phyloP scores from a whole-genome alignment of 108 stramenopile genomes.

The Epithemia pelagica region DNA sequence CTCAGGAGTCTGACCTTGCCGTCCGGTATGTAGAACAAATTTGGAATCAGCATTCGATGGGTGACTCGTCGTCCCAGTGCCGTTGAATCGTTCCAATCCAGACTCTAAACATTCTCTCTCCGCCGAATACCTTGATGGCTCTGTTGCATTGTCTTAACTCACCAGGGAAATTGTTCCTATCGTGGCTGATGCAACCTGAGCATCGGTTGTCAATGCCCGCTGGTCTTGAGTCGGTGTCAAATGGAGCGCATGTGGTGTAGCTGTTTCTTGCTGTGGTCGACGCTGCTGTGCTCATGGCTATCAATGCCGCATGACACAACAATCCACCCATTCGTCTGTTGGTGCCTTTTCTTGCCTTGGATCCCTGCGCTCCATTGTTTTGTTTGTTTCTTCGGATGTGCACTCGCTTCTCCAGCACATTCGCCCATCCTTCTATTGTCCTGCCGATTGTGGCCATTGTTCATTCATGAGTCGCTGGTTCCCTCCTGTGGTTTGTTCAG shows the following conservation, averaged over 20 bases:
- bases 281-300: not conserved
- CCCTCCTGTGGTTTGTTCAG: too few relatives aligned
- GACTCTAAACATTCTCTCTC: not conserved
- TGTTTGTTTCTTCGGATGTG: not conserved
- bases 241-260: not conserved
- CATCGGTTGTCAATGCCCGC: slow-evolving; percentile 18
- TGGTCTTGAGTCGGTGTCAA: slow-evolving; percentile 21
- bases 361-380: not conserved
- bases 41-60: slow-evolving; percentile 23
- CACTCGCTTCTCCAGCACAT: too few relatives aligned
- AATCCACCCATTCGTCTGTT: too few relatives aligned
- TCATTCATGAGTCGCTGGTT: too few relatives aligned
- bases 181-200: slow-evolving; percentile 10
- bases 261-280: not conserved
- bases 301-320: too few relatives aligned
- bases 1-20: slow-evolving; percentile 19
- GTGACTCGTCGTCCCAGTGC: slow-evolving; percentile 18
- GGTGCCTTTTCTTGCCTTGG: too few relatives aligned
- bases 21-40: slow-evolving; percentile 26
- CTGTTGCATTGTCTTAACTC: not conserved
- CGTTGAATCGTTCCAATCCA: slow-evolving; percentile 6
- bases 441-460: too few relatives aligned
- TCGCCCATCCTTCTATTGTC: too few relatives aligned
- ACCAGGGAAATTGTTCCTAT: slow-evolving; percentile 2
- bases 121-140: slow-evolving; percentile 13